A percentile compares a stretch with the other conserved stretches of the same genome.
phyloP scores from a whole-genome alignment of 1,284 basidiomycete species.

The Wallemia hederae region DNA sequence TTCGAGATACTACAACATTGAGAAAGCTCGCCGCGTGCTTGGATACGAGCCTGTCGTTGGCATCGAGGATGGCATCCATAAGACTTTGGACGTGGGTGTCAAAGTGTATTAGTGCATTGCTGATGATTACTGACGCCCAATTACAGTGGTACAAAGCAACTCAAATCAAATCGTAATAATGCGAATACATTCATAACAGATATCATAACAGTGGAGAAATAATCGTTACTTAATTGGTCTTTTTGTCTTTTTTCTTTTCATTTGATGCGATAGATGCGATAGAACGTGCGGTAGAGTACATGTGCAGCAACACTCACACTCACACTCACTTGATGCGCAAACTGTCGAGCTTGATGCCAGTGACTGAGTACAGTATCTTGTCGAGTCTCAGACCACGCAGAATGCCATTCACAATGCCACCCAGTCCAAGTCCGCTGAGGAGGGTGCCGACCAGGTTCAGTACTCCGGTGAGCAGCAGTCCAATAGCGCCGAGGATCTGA shows the following conservation, averaged over 20 bases:
- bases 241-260: neutral
- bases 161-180: neutral
- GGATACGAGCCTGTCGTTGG: conserved; percentile 80
- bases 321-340: neutral
- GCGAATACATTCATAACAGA: neutral
- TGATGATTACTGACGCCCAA: neutral
- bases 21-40: conserved; percentile 67
- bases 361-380: neutral
- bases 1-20: conserved; percentile 70
- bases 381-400: conserved; percentile 13
- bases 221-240: neutral
- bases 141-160: neutral
- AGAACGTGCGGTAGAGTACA: too few relatives aligned
- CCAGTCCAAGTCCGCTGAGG: conserved; percentile 10
- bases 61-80: conserved; percentile 57
- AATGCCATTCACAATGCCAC: conserved; percentile 15
- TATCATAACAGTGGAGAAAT: neutral
- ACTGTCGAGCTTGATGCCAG: neutral
- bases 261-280: neutral
- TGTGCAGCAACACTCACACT: neutral
- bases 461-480: conserved; percentile 15
- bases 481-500: conserved; percentile 19
- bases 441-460: conserved; percentile 15
- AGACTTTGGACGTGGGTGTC: conserved; percentile 28
- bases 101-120: too few relatives aligned